Conservation (phyloP, 176 grass and related monocot genomes). For the Poa pratensis region DNA sequence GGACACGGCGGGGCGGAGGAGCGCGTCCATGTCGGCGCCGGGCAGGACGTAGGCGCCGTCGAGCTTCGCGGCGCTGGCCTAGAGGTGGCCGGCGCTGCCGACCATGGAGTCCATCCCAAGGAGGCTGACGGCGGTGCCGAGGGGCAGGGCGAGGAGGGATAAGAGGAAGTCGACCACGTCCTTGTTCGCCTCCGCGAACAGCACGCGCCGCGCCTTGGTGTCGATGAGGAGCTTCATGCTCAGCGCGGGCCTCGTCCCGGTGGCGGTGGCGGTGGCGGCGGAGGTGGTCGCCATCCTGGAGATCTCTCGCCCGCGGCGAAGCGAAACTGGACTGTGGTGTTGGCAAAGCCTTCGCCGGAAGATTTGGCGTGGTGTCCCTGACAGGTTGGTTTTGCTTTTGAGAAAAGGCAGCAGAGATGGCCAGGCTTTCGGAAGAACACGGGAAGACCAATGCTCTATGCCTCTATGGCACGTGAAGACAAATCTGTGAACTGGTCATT, state of each 20-base stretch:
- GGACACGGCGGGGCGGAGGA: neutral
- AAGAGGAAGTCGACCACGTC: neutral
- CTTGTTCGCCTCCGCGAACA: neutral
- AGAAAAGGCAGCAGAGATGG: neutral
- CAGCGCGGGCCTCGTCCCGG: neutral
- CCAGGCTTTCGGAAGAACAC: neutral
- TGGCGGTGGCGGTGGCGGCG: neutral
- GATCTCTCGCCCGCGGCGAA: neutral
- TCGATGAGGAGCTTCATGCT: constrained; percentile 1
- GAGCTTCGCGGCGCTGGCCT: neutral
- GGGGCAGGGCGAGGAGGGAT: neutral
- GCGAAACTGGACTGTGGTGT: neutral
- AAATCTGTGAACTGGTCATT: no score
- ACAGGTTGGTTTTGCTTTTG: neutral
- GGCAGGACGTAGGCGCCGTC: neutral
- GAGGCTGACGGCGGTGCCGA: neutral
- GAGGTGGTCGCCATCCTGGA: neutral
- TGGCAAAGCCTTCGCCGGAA: no score
- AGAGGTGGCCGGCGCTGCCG: neutral
- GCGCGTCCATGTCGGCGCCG: neutral
- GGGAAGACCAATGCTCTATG: neutral
- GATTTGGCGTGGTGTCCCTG: no score
- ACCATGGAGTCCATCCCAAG: neutral
- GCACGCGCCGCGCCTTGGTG: neutral
- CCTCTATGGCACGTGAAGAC: no score